Evolutionary conservation across 1,284 basidiomycete genomes (phyloP).

Genomic region (Takashimella koratensis): DNA sequence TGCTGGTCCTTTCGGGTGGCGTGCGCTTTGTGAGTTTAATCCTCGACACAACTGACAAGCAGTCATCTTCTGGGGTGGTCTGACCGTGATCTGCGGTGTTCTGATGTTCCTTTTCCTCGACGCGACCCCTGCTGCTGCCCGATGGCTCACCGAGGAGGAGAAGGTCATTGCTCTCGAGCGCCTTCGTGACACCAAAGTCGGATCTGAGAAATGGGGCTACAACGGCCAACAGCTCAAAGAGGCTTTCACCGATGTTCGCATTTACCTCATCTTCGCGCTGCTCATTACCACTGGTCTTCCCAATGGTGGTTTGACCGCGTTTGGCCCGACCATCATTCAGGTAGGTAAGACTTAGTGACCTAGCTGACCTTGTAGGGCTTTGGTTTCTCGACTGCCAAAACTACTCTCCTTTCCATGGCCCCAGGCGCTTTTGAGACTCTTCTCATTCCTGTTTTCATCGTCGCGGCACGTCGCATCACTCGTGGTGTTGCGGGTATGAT

Average conservation of each 20-base stretch:
- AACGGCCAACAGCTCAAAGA: conserved; percentile 9
- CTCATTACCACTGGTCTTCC: conserved; percentile 12
- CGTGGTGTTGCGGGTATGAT: conserved; percentile 24
- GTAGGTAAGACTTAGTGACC: not conserved
- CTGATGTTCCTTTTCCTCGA: conserved; percentile 4
- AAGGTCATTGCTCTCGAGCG: conserved; percentile 24
- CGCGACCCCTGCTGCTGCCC: conserved; percentile 8
- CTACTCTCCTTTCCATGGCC: conserved; percentile 36
- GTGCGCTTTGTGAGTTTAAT: not conserved
- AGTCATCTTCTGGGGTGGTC: conserved; percentile 7
- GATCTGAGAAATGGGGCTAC: conserved; percentile 10
- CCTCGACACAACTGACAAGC: not conserved
- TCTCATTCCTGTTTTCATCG: conserved; percentile 26
- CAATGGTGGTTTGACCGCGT: conserved; percentile 21
- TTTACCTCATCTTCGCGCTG: conserved; percentile 16
- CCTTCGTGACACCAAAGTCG: conserved; percentile 5
- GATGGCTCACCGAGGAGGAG: conserved; percentile 23
- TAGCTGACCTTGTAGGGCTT: conserved; percentile 14
- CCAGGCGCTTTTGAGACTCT: conserved; percentile 30
- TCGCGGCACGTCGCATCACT: conserved; percentile 18
- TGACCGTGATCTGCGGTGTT: conserved; percentile 7
- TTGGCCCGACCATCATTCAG: conserved; percentile 35
- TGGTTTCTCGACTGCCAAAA: conserved; percentile 27
- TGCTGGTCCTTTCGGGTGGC: conserved; percentile 4
- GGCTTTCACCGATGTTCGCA: conserved; percentile 12